Evolutionary conservation across 306 rosid genomes (phyloP), one percentile per base, ranked within the genome.

Genomic region (Prosopis cineraria): DNA sequence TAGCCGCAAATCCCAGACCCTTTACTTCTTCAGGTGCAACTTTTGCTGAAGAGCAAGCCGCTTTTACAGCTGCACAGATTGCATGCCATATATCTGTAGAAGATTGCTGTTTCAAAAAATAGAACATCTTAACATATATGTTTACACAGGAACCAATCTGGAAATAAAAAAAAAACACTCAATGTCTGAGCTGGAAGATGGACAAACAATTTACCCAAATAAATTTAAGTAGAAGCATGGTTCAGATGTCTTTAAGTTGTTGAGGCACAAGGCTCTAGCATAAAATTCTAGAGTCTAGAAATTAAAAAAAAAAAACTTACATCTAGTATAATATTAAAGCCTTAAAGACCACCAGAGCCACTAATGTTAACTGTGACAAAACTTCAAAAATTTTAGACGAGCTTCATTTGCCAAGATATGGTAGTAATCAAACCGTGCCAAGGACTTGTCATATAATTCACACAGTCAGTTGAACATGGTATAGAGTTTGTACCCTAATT

Each of bases 1-100:
- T 94, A 67, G 98, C 98, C 7, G 97, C 88, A 77, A 94, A 94
- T 69, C 98, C 98, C 60, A 92, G 77, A 74, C 96, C 87, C 81
- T 83, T 88, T 62, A 94, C 94, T 88, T 94, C 97, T 43, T 82
- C 82, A 43, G 87, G 87, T 1, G 87, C 83, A 78, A 92, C 89
- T 14, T 94, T 37, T 50, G 94, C 98, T 36, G 79, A 76, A 67
- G 94, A 86, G 82, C 94, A 92, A 22, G 93, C 94, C 41, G 90
- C 82, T 84, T 85, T 94, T 53, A 94, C 96, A 56, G 97, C 94
- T n/a, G 90, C 93, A 84, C 97, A 86, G 72, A 94, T 87, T 39
- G 98, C 94, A 80, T 82, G 98, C 98, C 98, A 94, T 73, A 94
- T 92, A 88, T 94, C 98, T 22, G 97, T 90, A 58, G 98, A 94